Base-by-base conservation (phyloP, 73 alveolate genomes). In the Blepharisma japonicum region DNA sequence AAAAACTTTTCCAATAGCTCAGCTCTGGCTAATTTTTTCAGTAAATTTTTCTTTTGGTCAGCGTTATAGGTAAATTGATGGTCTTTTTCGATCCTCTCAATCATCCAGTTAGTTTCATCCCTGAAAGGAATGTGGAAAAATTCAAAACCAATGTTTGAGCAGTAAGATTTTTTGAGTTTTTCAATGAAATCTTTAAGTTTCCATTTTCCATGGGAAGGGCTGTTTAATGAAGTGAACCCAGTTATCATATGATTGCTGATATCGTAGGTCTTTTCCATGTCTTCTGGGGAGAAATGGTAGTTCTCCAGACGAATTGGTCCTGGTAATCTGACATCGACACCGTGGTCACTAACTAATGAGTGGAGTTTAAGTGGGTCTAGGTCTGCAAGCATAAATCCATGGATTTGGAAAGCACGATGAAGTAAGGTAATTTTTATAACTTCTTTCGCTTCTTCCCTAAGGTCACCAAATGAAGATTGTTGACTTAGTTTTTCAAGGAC, bases 61-160 rank as follows among this genome's bases (percentile, higher is more conserved):
- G 76, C 78, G 18, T 91, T 68, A 6, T 87, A 86, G 61, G 61
- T 70, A 39, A 84, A 89, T 32, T 71, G 80, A 9, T 79, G 87
- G 6, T 77, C 71, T 20, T 86, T 85, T 78, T 92, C 98, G 68
- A 92, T 84, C 70, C 85, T 74, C 53, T 81, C 89, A 81, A 95
- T 87, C 42, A 92, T 86, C 95, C 95, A 92, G 72, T 90, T 81
- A 78, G 96, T 86, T 77, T 90, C 94, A 0, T 88, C 95, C 48
- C 86, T 81, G 46, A 71, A 74, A 39, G 84, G 56, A 56, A 92
- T 87, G 68, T 92, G 98, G 95, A 90, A 90, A 82, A 86, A 90
- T 77, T 92, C 94, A 25, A 86, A 90, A 42, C 94, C 94, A 14
- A 90, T 86, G 49, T 81, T 81, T 6, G 92, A 94, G 68, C 97